Evolutionary conservation across 2,329 filamentous ascomycete genomes (phyloP), one percentile per base, ranked within the genome.

Genomic region (Colletotrichum abscissum): DNA sequence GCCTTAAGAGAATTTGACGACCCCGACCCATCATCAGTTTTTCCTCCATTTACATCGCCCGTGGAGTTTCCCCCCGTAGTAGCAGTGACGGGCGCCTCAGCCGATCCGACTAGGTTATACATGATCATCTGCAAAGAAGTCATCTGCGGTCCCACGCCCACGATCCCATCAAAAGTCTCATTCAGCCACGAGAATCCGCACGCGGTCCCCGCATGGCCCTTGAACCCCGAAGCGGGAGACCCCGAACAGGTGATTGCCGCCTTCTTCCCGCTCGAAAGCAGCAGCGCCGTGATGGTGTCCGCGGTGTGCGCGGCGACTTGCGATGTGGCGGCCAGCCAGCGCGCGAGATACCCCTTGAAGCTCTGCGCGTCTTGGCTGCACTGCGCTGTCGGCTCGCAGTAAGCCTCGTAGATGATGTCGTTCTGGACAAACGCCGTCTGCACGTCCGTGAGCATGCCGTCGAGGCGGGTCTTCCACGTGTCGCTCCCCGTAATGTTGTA

Each of bases 321-420:
- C 1, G 89, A 87, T 0, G 88, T 86, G n/a, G 88, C 86, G 1
- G 89, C 86, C 76, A 94, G 84, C 90, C 92, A 93, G 33, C 91
- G 88, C 75, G 91, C 87, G 14, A 94, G 84, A 69, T 92, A 91
- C 28, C 92, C 92, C 81, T 94, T 94, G 88, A 93, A 95, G 2
- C 90, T 89, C 72, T 90, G 83, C 85, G 95, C 93, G 77, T 96
- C 94, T 57, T 89, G 86, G 70, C 92, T 91, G 84, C 94, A 96
- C 83, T 87, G 28, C 78, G 82, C 3, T 85, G 82, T 35, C 79
- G 77, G 56, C 75, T 95, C 93, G 82, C 94, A 96, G 8, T 90
- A 86, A 1, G 89, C 82, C 81, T 96, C 94, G 67, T 84, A 90
- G 76, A 93, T 90, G 76, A 92, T 85, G 33, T 87, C 86, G 19